Conservation (phyloP, 1,284 basidiomycete species). For the Trichosporon inkin region DNA sequence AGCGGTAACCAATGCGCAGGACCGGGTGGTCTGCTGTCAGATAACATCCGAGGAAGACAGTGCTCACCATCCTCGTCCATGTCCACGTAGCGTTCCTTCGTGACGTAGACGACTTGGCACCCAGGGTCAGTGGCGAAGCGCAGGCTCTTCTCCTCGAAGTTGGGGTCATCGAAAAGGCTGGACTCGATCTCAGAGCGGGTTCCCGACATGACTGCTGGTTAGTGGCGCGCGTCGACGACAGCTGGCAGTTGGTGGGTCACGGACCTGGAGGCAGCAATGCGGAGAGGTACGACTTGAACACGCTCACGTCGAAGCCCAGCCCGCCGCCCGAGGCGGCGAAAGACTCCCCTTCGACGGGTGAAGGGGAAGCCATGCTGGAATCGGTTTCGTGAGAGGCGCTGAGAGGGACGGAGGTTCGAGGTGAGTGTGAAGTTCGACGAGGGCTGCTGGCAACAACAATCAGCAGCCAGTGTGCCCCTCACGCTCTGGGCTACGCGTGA, state of each 20-base stretch:
- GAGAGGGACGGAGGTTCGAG: neutral
- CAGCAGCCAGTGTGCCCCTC: neutral
- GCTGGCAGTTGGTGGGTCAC: constrained; percentile 13
- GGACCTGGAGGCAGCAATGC: constrained; percentile 42
- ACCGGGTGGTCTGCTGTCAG: constrained; percentile 29
- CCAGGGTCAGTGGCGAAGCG: constrained; percentile 45
- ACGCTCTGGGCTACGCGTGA: neutral
- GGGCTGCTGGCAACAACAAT: constrained; percentile 1
- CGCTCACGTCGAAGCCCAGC: constrained; percentile 41
- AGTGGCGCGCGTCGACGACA: neutral
- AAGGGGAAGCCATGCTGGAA: constrained; percentile 24
- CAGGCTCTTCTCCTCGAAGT: constrained; percentile 45
- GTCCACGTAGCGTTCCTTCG: constrained; percentile 36
- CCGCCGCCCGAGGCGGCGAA: constrained; percentile 18
- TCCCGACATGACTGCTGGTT: constrained; percentile 45
- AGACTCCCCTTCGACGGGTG: constrained; percentile 32
- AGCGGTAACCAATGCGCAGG: constrained; percentile 36
- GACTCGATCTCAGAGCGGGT: constrained; percentile 38
- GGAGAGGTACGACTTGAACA: constrained; percentile 42
- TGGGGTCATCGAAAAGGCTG: constrained; percentile 43
- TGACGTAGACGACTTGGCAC: constrained; percentile 49
- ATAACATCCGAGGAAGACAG: too few species aligned
- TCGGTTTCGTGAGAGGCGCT: neutral
- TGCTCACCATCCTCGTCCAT: constrained; percentile 39
- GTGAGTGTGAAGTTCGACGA: neutral